phyloP scores from a whole-genome alignment of 352 stramenopile species.

The Globisporangium okanoganense region DNA sequence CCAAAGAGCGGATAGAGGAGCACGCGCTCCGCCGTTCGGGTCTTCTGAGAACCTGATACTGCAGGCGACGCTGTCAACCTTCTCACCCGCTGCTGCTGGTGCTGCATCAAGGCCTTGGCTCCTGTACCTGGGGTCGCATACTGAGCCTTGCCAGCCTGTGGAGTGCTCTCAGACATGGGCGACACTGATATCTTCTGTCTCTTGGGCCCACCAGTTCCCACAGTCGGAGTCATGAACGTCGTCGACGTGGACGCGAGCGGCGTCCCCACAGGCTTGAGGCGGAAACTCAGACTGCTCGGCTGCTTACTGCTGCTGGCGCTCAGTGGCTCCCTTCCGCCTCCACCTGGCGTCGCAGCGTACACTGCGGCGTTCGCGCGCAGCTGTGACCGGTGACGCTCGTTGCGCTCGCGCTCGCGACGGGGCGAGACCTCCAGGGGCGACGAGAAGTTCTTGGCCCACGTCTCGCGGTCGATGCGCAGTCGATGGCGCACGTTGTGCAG shows the following conservation, averaged over 20 bases:
- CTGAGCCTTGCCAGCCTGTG: conserved; percentile 2
- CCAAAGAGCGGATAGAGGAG: conserved; percentile 81
- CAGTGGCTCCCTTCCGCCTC: not conserved
- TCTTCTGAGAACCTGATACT: not conserved
- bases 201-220: not conserved
- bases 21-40: conserved; percentile 18
- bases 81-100: not conserved
- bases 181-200: conserved; percentile 22
- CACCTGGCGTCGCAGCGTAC: conserved; percentile 2
- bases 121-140: not conserved
- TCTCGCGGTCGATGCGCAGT: conserved; percentile 62
- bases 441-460: conserved; percentile 65
- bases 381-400: conserved; percentile 45
- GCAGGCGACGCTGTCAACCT: not conserved
- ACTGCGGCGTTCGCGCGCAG: conserved; percentile 22
- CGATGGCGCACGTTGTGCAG: conserved; percentile 51
- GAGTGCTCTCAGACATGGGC: conserved; percentile 21
- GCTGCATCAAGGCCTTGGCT: not conserved
- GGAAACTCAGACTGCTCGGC: conserved; percentile 14
- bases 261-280: conserved; percentile 14
- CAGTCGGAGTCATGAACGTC: conserved; percentile 12
- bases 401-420: conserved; percentile 41
- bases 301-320: not conserved
- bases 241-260: not conserved
- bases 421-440: conserved; percentile 61